phyloP scores from a whole-genome alignment of 2,329 filamentous ascomycete species.

The Penicillium hesseltinei region DNA sequence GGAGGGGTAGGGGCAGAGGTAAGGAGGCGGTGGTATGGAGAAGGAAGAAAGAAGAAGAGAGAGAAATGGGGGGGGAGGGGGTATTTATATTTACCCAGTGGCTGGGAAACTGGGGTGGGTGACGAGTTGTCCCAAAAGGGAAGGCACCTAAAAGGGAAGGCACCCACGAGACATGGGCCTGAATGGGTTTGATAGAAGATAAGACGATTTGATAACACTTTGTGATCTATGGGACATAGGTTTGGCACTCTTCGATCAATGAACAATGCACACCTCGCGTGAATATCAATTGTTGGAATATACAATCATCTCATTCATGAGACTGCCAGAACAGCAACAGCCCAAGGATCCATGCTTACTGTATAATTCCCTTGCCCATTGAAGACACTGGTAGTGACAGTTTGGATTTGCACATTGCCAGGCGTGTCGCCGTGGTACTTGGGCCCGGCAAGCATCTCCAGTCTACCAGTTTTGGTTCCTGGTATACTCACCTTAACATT shows the following conservation, averaged over 20 bases:
- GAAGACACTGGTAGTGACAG: slow-evolving; percentile 13
- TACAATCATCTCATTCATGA: slow-evolving; percentile 9
- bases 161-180: too few relatives aligned
- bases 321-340: slow-evolving; percentile 25
- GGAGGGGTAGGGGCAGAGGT: too few relatives aligned
- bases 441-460: slow-evolving; percentile 27
- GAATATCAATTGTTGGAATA: not conserved
- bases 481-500: slow-evolving; percentile 29
- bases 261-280: not conserved
- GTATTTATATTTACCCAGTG: too few relatives aligned
- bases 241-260: not conserved
- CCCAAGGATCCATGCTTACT: slow-evolving; percentile 26
- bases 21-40: too few relatives aligned
- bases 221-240: slow-evolving; percentile 11
- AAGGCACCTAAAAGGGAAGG: too few relatives aligned
- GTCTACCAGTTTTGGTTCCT: slow-evolving; percentile 17
- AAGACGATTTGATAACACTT: too few relatives aligned
- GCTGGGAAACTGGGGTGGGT: too few relatives aligned
- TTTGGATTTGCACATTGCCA: slow-evolving; percentile 17
- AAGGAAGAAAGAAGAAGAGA: too few relatives aligned
- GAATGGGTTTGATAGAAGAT: too few relatives aligned
- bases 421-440: slow-evolving; percentile 22
- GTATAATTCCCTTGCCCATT: slow-evolving; percentile 18
- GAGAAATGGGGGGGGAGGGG: too few relatives aligned
- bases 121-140: too few relatives aligned